A percentile compares a stretch with the other conserved stretches of the same genome.
Evolutionary conservation across 768 basidiomycete species (phyloP).

Genomic region (Termitomyces sp.): DNA sequence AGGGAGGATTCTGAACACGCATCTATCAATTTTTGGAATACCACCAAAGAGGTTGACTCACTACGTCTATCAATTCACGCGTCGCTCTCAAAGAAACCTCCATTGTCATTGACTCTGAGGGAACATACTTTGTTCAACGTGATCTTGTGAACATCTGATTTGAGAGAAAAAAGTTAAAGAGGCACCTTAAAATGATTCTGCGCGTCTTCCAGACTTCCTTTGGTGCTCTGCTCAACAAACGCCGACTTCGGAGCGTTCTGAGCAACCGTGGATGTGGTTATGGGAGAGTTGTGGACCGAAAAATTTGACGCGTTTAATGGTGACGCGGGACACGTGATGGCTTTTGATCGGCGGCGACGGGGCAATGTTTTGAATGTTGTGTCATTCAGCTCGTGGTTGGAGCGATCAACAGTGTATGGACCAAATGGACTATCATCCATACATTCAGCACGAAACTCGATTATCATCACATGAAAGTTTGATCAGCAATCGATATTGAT

Average conservation of each 20-base stretch:
- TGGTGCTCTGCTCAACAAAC: conserved; percentile 4
- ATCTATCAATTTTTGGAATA: not conserved
- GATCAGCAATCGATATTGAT: not conserved
- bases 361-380: not conserved
- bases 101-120: conserved; percentile 5
- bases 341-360: not conserved
- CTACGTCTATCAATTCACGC: conserved; percentile 4
- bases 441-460: not conserved
- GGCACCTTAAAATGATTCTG: not conserved
- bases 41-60: not conserved
- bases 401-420: not conserved
- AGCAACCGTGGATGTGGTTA: not conserved
- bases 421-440: not conserved
- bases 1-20: not conserved
- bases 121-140: conserved; percentile 6
- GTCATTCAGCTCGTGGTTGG: not conserved
- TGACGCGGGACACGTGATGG: conserved; percentile 11
- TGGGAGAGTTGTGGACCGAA: conserved; percentile 1
- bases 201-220: conserved; percentile 10
- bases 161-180: not conserved
- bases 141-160: not conserved
- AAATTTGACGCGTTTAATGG: conserved; percentile 10
- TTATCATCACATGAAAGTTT: not conserved
- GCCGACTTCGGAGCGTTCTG: conserved; percentile 4
- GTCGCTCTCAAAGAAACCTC: not conserved